Percentiles rank a stretch among this genome's conserved stretches.
These are phyloP conservation scores for Colletotrichum sp. DNA, from an alignment of 2,329 filamentous ascomycete genomes.

Conservation along the genomic window DNA sequence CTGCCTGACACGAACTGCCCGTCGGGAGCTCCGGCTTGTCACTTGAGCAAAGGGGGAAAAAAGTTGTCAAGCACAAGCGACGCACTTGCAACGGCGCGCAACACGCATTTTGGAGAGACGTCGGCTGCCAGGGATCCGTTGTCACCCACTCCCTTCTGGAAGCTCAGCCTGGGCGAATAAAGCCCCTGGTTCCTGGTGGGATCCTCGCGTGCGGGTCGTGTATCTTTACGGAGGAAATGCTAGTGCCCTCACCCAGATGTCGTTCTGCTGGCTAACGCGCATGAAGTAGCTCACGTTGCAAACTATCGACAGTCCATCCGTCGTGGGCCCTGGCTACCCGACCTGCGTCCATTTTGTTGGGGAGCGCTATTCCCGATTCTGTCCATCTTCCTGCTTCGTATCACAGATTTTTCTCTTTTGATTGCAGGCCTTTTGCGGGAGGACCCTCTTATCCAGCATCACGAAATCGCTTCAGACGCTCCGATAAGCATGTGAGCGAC, in stretches of 20 bases:
- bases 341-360: conserved; percentile 18
- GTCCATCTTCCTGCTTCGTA: not conserved
- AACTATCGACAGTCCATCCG: not conserved
- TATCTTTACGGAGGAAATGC: not conserved
- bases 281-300: not conserved
- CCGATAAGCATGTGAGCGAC: conserved; percentile 3
- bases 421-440: not conserved
- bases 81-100: not conserved
- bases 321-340: conserved; percentile 8
- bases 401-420: conserved; percentile 1
- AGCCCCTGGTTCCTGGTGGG: conserved; percentile 5
- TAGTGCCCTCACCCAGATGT: not conserved
- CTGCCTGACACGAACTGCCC: not conserved
- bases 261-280: not conserved
- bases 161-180: not conserved
- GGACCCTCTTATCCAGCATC: conserved; percentile 7
- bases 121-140: not conserved
- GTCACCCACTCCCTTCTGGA: conserved; percentile 9
- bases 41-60: not conserved
- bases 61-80: not conserved
- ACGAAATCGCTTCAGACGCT: not conserved
- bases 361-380: conserved; percentile 13
- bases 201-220: not conserved
- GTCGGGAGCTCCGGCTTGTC: not conserved
- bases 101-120: not conserved